A percentile compares a stretch with the other conserved stretches of the same genome.
These are phyloP conservation scores for Trichoderma sp. DNA, from an alignment of 2,329 filamentous ascomycete species.

Conservation along the genomic window DNA sequence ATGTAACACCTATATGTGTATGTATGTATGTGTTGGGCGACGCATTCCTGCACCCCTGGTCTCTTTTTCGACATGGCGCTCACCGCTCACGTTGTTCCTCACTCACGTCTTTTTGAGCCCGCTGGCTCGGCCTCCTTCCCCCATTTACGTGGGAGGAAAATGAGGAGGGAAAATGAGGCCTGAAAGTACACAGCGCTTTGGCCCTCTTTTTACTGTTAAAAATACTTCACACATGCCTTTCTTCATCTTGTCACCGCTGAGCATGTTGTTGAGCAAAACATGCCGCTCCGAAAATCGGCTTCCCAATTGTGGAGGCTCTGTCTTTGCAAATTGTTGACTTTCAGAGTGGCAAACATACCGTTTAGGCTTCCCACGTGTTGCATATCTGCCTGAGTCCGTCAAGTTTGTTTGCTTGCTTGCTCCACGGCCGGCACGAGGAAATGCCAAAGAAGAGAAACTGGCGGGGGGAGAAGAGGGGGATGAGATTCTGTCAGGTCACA, in stretches of 20 bases:
- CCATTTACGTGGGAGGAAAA: not conserved
- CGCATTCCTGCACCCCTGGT: conserved; percentile 9
- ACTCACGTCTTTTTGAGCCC: not conserved
- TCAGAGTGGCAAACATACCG: not conserved
- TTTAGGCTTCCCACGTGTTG: not conserved
- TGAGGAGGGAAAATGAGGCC: not conserved
- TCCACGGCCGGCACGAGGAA: not conserved
- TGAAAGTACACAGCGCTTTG: not conserved
- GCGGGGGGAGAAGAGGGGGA: not conserved
- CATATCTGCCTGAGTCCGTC: not conserved
- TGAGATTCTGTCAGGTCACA: not conserved
- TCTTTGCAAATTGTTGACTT: not conserved
- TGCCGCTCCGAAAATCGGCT: not conserved
- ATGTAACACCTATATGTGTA: not conserved
- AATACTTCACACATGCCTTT: not conserved
- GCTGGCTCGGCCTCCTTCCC: not conserved
- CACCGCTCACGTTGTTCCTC: not conserved
- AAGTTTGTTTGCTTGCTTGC: not conserved
- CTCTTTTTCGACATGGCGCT: not conserved
- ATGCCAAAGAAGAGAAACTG: not conserved
- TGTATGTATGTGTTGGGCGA: conserved; percentile 10
- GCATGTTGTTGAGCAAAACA: not conserved
- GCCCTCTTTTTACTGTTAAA: not conserved
- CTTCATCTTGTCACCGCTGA: not conserved
- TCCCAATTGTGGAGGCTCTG: not conserved